Conservation (phyloP, 2,329 filamentous ascomycete species). For the Metarhizium robertsii region DNA sequence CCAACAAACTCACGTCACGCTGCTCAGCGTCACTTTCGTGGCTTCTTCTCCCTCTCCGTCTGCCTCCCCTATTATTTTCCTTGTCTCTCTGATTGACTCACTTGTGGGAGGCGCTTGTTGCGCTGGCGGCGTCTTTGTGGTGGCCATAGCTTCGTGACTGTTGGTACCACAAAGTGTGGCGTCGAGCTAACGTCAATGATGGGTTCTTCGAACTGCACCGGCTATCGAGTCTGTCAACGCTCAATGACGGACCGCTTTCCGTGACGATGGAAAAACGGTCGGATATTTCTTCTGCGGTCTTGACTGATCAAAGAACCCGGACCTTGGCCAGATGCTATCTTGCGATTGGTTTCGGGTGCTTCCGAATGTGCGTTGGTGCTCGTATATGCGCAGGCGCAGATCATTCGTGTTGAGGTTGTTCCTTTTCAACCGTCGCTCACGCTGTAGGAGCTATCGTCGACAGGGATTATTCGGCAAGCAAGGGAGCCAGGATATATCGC, state of each 20-base stretch:
- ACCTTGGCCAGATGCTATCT: background rate
- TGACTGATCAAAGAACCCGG: background rate
- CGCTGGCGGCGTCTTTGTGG: conserved; percentile 6
- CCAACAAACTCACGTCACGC: too few relatives aligned
- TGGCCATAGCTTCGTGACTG: conserved; percentile 2
- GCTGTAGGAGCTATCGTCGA: background rate
- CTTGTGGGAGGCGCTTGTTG: conserved; percentile 6
- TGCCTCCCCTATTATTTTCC: background rate
- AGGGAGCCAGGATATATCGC: background rate
- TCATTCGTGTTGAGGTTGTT: background rate
- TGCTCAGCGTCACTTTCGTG: too few relatives aligned
- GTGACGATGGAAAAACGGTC: background rate
- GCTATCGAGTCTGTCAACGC: background rate
- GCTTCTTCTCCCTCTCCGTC: too few relatives aligned
- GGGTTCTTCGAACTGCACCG: background rate
- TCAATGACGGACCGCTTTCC: background rate
- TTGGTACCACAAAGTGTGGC: background rate
- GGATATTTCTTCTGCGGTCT: background rate
- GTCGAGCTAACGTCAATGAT: background rate
- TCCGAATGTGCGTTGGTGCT: background rate
- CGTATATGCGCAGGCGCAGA: background rate
- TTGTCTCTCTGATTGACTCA: conserved; percentile 1
- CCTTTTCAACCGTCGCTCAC: too few relatives aligned
- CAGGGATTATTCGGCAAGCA: background rate
- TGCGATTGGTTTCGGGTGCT: background rate